Percentiles rank a stretch among this genome's conserved stretches.
Evolutionary conservation across 2,329 filamentous ascomycete genomes (phyloP).

Genomic region (Neofusicoccum parvum): DNA sequence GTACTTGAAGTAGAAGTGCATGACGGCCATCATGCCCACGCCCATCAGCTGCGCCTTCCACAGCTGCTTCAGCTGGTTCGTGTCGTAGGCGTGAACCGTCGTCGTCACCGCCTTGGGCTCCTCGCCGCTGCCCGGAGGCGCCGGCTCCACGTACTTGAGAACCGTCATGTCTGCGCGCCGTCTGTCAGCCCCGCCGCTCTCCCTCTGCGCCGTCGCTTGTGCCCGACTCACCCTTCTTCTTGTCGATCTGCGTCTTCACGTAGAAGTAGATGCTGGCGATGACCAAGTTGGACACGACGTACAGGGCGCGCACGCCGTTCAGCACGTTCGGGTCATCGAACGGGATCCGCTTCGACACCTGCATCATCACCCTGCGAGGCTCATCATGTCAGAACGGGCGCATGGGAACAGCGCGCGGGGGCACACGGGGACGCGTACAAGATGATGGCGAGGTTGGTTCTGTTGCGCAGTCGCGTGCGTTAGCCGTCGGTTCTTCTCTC

Average conservation of each 20-base stretch:
- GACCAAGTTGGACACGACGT: slow-evolving; percentile 74
- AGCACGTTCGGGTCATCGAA: slow-evolving; percentile 84
- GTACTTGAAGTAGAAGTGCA: slow-evolving; percentile 99
- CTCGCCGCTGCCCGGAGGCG: slow-evolving; percentile 88
- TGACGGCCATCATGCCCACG: slow-evolving; percentile 95
- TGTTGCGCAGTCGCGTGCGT: slow-evolving; percentile 41
- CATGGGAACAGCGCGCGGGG: not conserved
- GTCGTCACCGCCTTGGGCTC: slow-evolving; percentile 96
- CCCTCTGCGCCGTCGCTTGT: not conserved
- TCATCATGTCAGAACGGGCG: slow-evolving; percentile 7
- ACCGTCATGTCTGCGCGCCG: slow-evolving; percentile 78
- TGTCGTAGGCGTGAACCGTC: slow-evolving; percentile 94
- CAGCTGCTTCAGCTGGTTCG: slow-evolving; percentile 76
- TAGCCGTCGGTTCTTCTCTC: slow-evolving; percentile 28
- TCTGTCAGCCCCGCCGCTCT: not conserved
- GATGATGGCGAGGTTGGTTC: slow-evolving; percentile 92
- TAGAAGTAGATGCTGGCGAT: slow-evolving; percentile 85
- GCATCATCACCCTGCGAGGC: slow-evolving; percentile 72
- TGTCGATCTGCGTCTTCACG: slow-evolving; percentile 82
- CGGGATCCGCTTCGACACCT: slow-evolving; percentile 92
- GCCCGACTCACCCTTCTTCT: slow-evolving; percentile 82
- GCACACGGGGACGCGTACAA: slow-evolving; percentile 46
- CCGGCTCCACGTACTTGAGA: slow-evolving; percentile 96
- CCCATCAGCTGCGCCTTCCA: slow-evolving; percentile 95
- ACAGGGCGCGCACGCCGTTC: slow-evolving; percentile 64